Evolutionary conservation across 805 yeast species (phyloP), one percentile per base, ranked within the genome.

Genomic region (Lipomyces yamadae): DNA sequence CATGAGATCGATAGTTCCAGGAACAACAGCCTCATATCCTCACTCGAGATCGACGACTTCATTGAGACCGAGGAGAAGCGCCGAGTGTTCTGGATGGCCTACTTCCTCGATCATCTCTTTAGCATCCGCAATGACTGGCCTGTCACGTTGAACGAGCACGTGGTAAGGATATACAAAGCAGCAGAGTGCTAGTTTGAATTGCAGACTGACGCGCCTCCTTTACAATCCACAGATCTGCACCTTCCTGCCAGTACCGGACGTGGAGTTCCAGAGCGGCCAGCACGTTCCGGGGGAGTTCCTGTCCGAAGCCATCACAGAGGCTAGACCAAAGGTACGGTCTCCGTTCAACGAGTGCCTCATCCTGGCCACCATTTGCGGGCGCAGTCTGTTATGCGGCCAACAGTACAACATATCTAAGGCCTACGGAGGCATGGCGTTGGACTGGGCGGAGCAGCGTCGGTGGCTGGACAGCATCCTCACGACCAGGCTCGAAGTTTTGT

Each of bases 401-500:
- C 42, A 37, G 42, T 37, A 37, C 42, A 37, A 37, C 13, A 37
- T 37, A 37, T 37, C 10, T 37, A 37, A 3, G 42, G 42, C 42
- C 42, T 37, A 37, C 42, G 42, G 42, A 37, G 42, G 2, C 42
- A 37, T 37, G 42, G 42, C 42, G 42, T 37, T 37, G 42, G 42
- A 37, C 42, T 37, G 4, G 42, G 42, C 42, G 42, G 42, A 37
- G 42, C 42, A 37, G 42, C 42, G 42, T 37, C 42, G 42, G 42
- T 37, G 42, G 42, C 42, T 37, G 42, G 42, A 37, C 42, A 37
- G 42, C 42, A 37, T 37, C 42, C 42, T 37, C 42, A 37, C 42
- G 13, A 37, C 42, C 42, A 37, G 42, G 42, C 5, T 37, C 42
- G 13, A 37, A 37, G 42, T 37, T 2, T 13, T 37, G 42, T 37